Evolutionary conservation across 257 asterid genomes (phyloP).

Genomic region (Ajuga chamaepitys): DNA sequence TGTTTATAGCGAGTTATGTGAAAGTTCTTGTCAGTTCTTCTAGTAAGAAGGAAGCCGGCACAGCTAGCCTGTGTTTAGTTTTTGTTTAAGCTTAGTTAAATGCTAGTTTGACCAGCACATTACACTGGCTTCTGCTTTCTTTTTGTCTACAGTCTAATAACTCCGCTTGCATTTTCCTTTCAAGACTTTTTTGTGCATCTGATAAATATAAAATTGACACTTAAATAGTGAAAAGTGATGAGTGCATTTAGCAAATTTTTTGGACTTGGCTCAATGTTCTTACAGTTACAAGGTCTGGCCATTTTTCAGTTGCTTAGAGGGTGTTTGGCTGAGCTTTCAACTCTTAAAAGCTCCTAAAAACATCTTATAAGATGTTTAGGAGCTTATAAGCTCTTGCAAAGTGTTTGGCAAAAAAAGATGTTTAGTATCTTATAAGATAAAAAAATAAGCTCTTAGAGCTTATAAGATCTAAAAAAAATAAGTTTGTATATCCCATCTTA

Average conservation of each 20-base stretch:
- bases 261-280: background rate
- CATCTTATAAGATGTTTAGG: too few relatives aligned
- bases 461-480: too few relatives aligned
- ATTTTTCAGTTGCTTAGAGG: background rate
- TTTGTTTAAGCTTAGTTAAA: background rate
- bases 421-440: too few relatives aligned
- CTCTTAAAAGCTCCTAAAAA: too few relatives aligned
- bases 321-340: too few relatives aligned
- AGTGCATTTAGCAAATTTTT: conserved; percentile 1
- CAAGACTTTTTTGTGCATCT: background rate
- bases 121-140: background rate
- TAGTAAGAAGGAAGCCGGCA: background rate
- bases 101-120: background rate
- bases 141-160: background rate
- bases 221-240: background rate
- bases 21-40: background rate
- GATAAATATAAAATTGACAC: background rate
- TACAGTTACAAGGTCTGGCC: background rate
- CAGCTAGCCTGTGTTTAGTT: background rate
- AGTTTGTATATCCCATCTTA: too few relatives aligned
- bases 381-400: too few relatives aligned
- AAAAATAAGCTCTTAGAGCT: too few relatives aligned
- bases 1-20: background rate
- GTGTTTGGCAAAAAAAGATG: too few relatives aligned
- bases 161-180: background rate